Percentiles rank a stretch among this genome's conserved stretches.
These are phyloP conservation scores for Diospyros lotus DNA, from an alignment of 148 eudicot species.

Conservation along the genomic window DNA sequence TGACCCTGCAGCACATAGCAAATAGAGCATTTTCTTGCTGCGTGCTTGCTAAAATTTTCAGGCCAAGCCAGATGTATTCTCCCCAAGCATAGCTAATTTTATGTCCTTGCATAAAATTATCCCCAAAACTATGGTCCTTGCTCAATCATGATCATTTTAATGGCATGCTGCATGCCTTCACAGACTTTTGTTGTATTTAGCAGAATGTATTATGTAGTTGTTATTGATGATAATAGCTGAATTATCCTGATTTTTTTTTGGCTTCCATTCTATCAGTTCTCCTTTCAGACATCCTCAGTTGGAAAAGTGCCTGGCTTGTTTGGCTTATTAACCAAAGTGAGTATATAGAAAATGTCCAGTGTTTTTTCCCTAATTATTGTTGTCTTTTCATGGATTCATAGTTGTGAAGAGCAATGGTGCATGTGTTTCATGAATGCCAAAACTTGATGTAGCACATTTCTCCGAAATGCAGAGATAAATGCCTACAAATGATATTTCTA, in stretches of 20 bases:
- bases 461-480: neutral
- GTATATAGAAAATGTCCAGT: conserved; percentile 15
- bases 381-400: neutral
- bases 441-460: neutral
- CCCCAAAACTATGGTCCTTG: too few relatives aligned
- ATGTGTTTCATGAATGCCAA: neutral
- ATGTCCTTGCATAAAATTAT: too few relatives aligned
- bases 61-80: too few relatives aligned
- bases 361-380: neutral
- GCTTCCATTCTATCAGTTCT: conserved; percentile 35
- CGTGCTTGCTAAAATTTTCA: too few relatives aligned
- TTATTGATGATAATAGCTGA: neutral
- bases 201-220: neutral
- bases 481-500: neutral
- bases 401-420: neutral
- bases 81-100: too few relatives aligned
- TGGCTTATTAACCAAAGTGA: conserved; percentile 54
- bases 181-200: too few relatives aligned
- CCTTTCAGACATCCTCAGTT: conserved; percentile 44
- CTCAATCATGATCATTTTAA: too few relatives aligned
- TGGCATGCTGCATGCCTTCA: too few relatives aligned
- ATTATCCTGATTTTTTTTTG: conserved; percentile 5
- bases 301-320: conserved; percentile 42
- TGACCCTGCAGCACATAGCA: too few relatives aligned
- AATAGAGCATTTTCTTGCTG: too few relatives aligned